Base-by-base conservation (phyloP, 1,284 basidiomycete species). In the Inonotus hispidus region DNA sequence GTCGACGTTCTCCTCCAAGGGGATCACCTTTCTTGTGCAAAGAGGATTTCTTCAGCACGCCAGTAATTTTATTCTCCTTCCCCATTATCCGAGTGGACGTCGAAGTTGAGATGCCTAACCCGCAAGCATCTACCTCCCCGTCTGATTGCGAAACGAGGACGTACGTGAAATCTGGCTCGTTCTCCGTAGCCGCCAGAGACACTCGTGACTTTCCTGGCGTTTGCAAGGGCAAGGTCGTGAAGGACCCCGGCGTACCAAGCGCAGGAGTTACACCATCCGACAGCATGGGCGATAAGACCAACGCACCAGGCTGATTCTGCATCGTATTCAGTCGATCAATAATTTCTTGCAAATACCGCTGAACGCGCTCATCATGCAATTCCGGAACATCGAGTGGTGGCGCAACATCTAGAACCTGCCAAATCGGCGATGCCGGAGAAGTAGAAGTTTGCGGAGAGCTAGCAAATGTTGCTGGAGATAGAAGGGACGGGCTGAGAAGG, bases 291-390 rank as follows among this genome's bases (percentile, higher is more conserved):
- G 52, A 68, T 49, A 29, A 49, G 13, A 21, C 23, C 59, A 53
- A 65, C 65, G 5, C 76, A 73, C 62, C 72, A 73, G 39, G 75
- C 73, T 25, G 32, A 19, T 58, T 58, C 67, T 87, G 84, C 76
- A 93, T 84, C 52, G 82, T 82, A 62, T 85, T 86, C 52, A 94
- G 81, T 67, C 92, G 89, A 46, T 91, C 85, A 6, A 87, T 87
- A 55, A 95, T 86, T 72, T 93, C 89, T 60, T 87, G 79, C 72
- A 93, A 90, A 73, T 93, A 93, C 45, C 81, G 73, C 63, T 91
- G 88, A 70, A 93, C 84, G 47, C 83, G 82, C 52, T 83, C 83
- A 66, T 92, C 88, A 64, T 84, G 79, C 29, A 84, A 72, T 58
- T 83, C 79, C 0, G 85, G 82, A 6, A 69, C 61, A 6, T 63